phyloP scores from a whole-genome alignment of 2,329 filamentous ascomycete species.

The Chrysoporthe austroafricana region DNA sequence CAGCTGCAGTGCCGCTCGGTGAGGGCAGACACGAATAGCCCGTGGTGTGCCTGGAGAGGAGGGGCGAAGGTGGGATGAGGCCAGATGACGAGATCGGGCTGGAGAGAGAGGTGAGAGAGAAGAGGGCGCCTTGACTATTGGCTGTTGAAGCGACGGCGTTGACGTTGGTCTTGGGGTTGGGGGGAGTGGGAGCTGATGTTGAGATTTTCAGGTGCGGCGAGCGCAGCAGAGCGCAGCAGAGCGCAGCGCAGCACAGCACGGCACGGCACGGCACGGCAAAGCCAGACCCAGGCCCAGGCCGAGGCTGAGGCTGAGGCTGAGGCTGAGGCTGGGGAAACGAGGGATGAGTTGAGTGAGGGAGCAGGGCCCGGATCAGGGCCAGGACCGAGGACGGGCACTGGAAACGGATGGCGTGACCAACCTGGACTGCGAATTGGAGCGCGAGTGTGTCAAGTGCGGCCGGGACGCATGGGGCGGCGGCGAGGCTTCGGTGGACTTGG shows the following conservation, averaged over 20 bases:
- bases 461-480: conserved; percentile 15
- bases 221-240: neutral
- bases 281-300: neutral
- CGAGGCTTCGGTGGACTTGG: conserved; percentile 12
- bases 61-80: neutral
- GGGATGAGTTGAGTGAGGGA: neutral
- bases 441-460: conserved; percentile 15
- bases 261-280: neutral
- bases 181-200: neutral
- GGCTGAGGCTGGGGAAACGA: neutral
- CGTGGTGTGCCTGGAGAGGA: neutral
- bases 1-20: neutral
- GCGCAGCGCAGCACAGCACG: neutral
- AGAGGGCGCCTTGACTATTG: neutral
- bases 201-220: neutral
- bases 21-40: neutral
- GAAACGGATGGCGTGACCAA: conserved; percentile 20
- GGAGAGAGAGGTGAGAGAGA: neutral
- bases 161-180: neutral
- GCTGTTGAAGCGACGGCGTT: neutral
- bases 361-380: neutral
- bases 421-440: conserved; percentile 18
- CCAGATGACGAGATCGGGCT: neutral
- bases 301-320: neutral
- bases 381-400: neutral